Base-by-base conservation (phyloP, 805 yeast genomes). In the Saccharomyces mikatae region DNA sequence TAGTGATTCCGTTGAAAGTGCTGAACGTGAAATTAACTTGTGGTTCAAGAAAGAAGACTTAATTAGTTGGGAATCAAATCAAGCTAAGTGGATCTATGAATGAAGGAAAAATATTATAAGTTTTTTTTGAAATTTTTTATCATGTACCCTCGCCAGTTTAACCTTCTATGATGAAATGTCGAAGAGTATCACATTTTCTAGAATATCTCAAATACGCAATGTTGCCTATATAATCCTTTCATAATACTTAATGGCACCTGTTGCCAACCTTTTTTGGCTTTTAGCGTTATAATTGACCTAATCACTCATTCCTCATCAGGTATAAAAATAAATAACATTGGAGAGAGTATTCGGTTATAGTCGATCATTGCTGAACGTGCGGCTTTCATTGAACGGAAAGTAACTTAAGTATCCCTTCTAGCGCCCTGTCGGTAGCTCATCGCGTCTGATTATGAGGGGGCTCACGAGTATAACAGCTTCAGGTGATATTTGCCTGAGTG, bases 21-120 rank as follows among this genome's bases (percentile, higher is more conserved):
- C 99, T 70, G 77, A 89, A 76, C 88, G 87, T 82, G 99, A 94
- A 83, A 94, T 94, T 67, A 84, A 72, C 65, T 82, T 94, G 71
- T 94, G 99, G 99, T 94, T 94, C 91, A 89, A 89, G 86, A 81
- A 84, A 76, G 97, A 90, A 76, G 99, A 94, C 82, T 79, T 94
- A 69, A 87, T 84, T 71, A 88, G 86, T 68, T 94, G 90, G 94
- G 87, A 86, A 77, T 84, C 92, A 63, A 81, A 96, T 73, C 72
- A 82, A 76, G 76, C 79, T 79, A 81, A 83, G 63, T 90, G 97
- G 97, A 81, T 94, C 76, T 94, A 94, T 87, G 98, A 91, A 78
- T 90, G 87, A 78, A 51, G 57, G 49, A 10, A 32, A 41, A 22
- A 11, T 26, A 47, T 14, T 26, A 11, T 2, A 17, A 21, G 24